These are phyloP conservation scores for Podospora bellae-mahoneyi DNA, from an alignment of 495 filamentous ascomycete genomes.

Conservation along the genomic window DNA sequence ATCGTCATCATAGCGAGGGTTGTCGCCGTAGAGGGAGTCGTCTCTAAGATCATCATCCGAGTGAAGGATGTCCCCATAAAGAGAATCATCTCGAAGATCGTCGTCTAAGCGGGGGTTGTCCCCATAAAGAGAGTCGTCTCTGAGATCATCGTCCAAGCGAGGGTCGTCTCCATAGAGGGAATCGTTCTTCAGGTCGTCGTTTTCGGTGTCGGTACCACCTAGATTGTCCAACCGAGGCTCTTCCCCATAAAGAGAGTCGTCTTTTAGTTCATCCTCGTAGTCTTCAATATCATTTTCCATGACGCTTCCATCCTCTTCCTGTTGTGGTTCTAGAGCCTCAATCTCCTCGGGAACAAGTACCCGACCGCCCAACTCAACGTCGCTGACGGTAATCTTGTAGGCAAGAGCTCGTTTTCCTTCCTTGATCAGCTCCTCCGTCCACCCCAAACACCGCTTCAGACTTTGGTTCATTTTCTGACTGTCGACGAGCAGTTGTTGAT, in stretches of 20 bases:
- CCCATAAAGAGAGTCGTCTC: constrained; percentile 24
- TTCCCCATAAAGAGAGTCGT: constrained; percentile 5
- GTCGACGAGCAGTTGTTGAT: constrained; percentile 81
- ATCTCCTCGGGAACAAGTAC: constrained; percentile 58
- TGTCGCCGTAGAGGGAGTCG: not conserved
- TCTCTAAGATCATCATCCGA: not conserved
- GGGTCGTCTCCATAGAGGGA: constrained; percentile 27
- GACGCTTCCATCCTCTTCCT: constrained; percentile 56
- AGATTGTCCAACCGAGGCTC: not conserved
- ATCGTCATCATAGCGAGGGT: not conserved
- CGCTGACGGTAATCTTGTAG: constrained; percentile 69
- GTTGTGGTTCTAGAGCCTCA: constrained; percentile 29
- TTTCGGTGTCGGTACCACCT: constrained; percentile 10
- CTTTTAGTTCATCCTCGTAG: constrained; percentile 14
- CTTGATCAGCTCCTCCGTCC: constrained; percentile 84
- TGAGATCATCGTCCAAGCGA: constrained; percentile 14
- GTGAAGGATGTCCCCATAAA: not conserved
- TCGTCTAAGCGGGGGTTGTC: constrained; percentile 23
- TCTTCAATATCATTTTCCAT: constrained; percentile 35
- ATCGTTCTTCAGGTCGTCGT: constrained; percentile 24
- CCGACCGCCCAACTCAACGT: constrained; percentile 77
- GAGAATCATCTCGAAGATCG: not conserved
- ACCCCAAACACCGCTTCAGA: constrained; percentile 77
- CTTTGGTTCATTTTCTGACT: constrained; percentile 93
- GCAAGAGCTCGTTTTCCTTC: constrained; percentile 84